Base-by-base conservation (phyloP, 106 monocot genomes). In the Acorus gramineus region DNA sequence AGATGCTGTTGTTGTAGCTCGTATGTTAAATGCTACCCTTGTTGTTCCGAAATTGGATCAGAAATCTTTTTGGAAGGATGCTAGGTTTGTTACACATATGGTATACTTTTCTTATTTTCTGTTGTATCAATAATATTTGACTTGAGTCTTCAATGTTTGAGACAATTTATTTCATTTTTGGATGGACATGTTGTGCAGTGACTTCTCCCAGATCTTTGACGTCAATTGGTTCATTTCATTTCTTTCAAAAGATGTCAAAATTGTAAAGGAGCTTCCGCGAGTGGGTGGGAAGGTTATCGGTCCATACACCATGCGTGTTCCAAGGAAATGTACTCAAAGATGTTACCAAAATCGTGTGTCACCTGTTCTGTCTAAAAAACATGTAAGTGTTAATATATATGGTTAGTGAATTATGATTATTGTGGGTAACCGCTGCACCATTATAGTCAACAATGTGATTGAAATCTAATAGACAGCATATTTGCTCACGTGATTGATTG, bases 51-150 rank as follows among this genome's bases (percentile, higher is more conserved):
- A 77, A 56, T 68, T 92, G 60, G 92, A 92, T 48, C 77, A 92
- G 57, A 82, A 77, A 70, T 92, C 92, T 49, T 92, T 92, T 56
- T 92, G 92, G 92, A 87, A 92, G 57, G 92, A 92, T 82, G 62
- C 77, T 49, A 92, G 92, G 92, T 92, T 45, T 60, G 53, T 13
- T 63, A 63, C 42, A 5, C 28, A 28, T 28, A 28, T 28, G 28
- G 28, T 28, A 28, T 28, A 28, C 28, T 28, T 28, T 28, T 28
- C 28, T 28, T 28, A 28, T 28, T 28, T 28, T 28, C 28, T 1
- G 1, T 28, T 28, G 28, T 28, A 28, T 28, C 28, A 28, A 28
- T 28, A 28, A 28, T 28, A 28, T 28, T 28, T 28, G 28, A 28
- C 28, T 28, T 28, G 28, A 28, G 1, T 28, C 28, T 28, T 28